Base-by-base conservation (phyloP, 352 stramenopile genomes). In the Globisporangium solare region DNA sequence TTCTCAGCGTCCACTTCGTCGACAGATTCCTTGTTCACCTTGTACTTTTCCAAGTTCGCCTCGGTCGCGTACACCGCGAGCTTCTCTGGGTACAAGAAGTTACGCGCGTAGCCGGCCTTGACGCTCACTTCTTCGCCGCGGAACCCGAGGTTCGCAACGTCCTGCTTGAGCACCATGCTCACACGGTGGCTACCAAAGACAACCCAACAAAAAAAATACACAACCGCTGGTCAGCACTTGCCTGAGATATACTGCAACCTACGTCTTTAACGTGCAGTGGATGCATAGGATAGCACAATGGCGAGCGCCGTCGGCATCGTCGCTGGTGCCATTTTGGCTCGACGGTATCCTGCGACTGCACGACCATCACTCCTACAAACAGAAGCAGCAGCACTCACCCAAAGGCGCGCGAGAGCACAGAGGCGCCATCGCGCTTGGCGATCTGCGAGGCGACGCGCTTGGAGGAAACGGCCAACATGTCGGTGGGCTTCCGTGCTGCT, bases 61-160 rank as follows among this genome's bases (percentile, higher is more conserved):
- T 86, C 73, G 31, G 90, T 98, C 14, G 94, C 94, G 69, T 98
- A 98, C 43, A 98, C 79, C 0, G 92, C 93, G 54, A 95, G 75
- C 70, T 98, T 97, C 61, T 97, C 71, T 6, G 94, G 94, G 63
- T 98, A 93, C 47, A 98, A 66, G 55, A 82, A 97, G 74, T 98
- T 98, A 51, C 94, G 89, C 37, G 93, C 93, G 70, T 95, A 98
- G 41, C 94, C 94, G 7, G 94, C 89, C 62, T 97, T 96, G 47
- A 98, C 93, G 27, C 71, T 83, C 47, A 98, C 76, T 45, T 98
- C 85, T 50, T 98, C 88, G 32, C 92, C 93, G 27, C 83, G 79
- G 73, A 94, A 96, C 47, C 88, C 85, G 50, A 95, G 73, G 52
- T 91, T 89, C 47, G 62, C 39, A 18, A 94, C 81, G 66, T 94